Conservation (phyloP, 768 basidiomycete species). For the Termitomyces sp. region DNA sequence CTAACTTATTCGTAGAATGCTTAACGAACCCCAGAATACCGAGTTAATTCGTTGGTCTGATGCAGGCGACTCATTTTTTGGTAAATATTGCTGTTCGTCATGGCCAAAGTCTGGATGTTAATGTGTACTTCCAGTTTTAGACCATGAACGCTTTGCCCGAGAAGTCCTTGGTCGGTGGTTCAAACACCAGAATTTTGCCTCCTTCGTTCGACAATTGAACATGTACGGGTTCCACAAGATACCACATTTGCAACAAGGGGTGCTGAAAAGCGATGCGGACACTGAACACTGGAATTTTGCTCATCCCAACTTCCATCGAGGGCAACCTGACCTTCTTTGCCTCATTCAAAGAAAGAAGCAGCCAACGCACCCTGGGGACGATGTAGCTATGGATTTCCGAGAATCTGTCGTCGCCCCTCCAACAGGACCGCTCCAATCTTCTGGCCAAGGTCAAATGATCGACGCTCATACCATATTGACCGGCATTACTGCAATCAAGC, state of each 20-base stretch:
- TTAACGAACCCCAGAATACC: conserved; percentile 78
- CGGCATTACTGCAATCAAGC: conserved; percentile 82
- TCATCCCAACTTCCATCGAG: conserved; percentile 84
- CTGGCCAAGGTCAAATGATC: conserved; percentile 55
- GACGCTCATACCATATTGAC: conserved; percentile 78
- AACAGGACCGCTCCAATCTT: conserved; percentile 7
- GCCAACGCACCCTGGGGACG: conserved; percentile 32
- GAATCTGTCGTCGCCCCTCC: conserved; percentile 16
- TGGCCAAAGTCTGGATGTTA: neutral
- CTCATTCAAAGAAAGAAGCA: conserved; percentile 88
- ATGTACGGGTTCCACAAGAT: conserved; percentile 97
- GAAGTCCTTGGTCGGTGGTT: conserved; percentile 93
- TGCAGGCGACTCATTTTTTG: conserved; percentile 88
- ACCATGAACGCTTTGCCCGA: conserved; percentile 85
- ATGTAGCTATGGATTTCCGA: conserved; percentile 29
- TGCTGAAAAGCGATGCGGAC: conserved; percentile 76
- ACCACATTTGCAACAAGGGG: conserved; percentile 93
- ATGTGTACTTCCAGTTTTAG: conserved; percentile 58
- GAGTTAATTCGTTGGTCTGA: conserved; percentile 91
- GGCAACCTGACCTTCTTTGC: conserved; percentile 82
- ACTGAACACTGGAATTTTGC: conserved; percentile 90
- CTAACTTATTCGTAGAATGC: conserved; percentile 57
- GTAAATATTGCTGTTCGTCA: conserved; percentile 30
- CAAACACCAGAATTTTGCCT: conserved; percentile 95
- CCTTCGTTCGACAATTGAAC: conserved; percentile 90